phyloP scores from a whole-genome alignment of 2,329 filamentous ascomycete species.

The Emmonsiellopsis sp. region DNA sequence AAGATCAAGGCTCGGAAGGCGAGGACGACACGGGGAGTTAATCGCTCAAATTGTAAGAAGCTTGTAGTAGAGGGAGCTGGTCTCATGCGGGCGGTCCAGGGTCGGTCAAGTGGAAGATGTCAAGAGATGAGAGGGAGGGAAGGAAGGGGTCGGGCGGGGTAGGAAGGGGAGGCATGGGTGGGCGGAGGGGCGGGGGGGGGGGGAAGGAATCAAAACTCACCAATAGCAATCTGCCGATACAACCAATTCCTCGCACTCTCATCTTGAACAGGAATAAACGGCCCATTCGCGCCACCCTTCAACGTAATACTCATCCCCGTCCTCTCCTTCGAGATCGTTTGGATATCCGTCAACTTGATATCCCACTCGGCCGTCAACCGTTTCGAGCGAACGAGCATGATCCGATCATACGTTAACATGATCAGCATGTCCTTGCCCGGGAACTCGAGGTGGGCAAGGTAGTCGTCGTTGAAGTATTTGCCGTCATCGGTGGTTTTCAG shows the following conservation, averaged over 20 bases:
- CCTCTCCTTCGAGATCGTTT: conserved; percentile 93
- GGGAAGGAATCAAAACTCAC: conserved; percentile 22
- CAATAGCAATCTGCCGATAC: conserved; percentile 55
- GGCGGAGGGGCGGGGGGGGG: not conserved
- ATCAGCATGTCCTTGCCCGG: conserved; percentile 80
- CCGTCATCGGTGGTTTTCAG: conserved; percentile 96
- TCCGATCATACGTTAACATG: conserved; percentile 78
- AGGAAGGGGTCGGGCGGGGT: too few species aligned
- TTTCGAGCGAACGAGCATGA: conserved; percentile 82
- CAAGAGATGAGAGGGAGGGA: too few species aligned
- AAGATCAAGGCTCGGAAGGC: too few species aligned
- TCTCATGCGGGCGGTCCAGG: too few species aligned
- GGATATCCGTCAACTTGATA: conserved; percentile 86
- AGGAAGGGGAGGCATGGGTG: too few species aligned
- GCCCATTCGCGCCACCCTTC: conserved; percentile 84
- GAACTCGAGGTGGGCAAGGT: conserved; percentile 92
- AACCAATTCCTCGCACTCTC: conserved; percentile 64
- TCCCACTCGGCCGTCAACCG: conserved; percentile 90
- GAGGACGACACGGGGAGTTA: too few species aligned
- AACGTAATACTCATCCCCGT: conserved; percentile 85
- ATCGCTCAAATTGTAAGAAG: too few species aligned
- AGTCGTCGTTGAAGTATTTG: conserved; percentile 94
- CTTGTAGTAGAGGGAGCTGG: too few species aligned
- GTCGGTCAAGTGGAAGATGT: too few species aligned
- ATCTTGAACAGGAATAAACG: conserved; percentile 88